These are phyloP conservation scores for Diaporthe nobilis DNA, from an alignment of 2,329 filamentous ascomycete genomes.

Conservation along the genomic window DNA sequence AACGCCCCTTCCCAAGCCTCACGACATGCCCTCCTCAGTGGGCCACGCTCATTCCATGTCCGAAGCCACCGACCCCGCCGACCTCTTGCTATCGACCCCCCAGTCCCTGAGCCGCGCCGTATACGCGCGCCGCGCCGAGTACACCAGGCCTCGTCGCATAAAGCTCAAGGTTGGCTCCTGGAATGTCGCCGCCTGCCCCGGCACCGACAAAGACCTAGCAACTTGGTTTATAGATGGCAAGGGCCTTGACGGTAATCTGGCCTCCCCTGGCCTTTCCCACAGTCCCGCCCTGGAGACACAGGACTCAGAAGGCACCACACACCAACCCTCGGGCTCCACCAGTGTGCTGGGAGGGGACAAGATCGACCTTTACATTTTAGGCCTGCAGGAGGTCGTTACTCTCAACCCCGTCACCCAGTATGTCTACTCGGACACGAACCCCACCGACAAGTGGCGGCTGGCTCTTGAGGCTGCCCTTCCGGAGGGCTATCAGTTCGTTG, in stretches of 20 bases:
- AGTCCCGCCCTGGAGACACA: slow-evolving; percentile 53
- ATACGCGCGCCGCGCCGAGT: slow-evolving; percentile 82
- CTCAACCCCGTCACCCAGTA: slow-evolving; percentile 85
- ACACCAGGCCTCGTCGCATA: slow-evolving; percentile 80
- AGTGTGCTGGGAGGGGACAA: slow-evolving; percentile 72
- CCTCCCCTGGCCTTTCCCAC: slow-evolving; percentile 64
- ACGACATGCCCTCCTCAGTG: slow-evolving; percentile 29
- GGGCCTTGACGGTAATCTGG: slow-evolving; percentile 75
- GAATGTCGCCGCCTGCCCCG: slow-evolving; percentile 91
- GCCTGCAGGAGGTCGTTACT: slow-evolving; percentile 93
- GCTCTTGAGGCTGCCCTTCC: slow-evolving; percentile 83
- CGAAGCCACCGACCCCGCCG: slow-evolving; percentile 38
- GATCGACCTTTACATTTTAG: slow-evolving; percentile 91
- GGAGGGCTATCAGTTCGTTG: slow-evolving; percentile 80
- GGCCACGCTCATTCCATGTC: slow-evolving; percentile 27
- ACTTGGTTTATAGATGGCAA: slow-evolving; percentile 89
- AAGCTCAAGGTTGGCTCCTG: slow-evolving; percentile 93
- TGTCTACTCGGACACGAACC: slow-evolving; percentile 79
- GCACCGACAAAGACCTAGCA: slow-evolving; percentile 88
- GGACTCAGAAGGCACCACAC: slow-evolving; percentile 45
- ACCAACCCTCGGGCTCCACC: slow-evolving; percentile 51
- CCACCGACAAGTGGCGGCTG: slow-evolving; percentile 84
- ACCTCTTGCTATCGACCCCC: slow-evolving; percentile 57
- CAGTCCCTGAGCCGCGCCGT: slow-evolving; percentile 76
- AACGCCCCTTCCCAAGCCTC: neutral